Evolutionary conservation across 768 basidiomycete species (phyloP), one percentile per base, ranked within the genome.

Genomic region (Tricholoma sp.): DNA sequence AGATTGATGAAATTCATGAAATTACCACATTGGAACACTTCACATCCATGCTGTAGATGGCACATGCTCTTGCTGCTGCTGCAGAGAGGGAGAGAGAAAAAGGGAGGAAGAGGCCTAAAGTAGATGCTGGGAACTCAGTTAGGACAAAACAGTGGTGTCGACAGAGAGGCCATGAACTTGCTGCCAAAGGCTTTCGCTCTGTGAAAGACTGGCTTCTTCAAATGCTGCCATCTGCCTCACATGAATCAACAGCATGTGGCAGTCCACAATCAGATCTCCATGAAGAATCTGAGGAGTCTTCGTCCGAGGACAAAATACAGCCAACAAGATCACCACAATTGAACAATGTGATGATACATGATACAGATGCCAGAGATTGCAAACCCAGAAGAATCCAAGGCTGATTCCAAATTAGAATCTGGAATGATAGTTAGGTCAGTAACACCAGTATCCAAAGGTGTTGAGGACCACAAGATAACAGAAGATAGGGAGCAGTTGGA

Each of bases 51-150:
- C 15, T 10, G 15, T 7, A 45, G 42, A 45, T 3, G 7, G 42
- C 42, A 17, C 42, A 45, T 45, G 42, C 9, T 24, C n/a, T 24
- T 8, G 42, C 42, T 17, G 17, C 6, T 9, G 7, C 42, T 17
- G 42, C n/a, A 17, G 42, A 50, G 49, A 32, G 49, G 31, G 49
- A 50, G 2, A 50, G 29, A n/a, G 17, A 50, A 32, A 29, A 20
- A 24, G 29, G 29, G 31, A 20, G 52, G 42, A 61, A 61, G 24
- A 42, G 51, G 36, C 41, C 28, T 29, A n/a, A 34, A 9, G 47
- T 48, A 18, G 58, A 61, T 48, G 56, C 57, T 42, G 58, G 57
- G 33, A 58, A 61, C 37, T 58, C 57, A 36, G 42, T 20, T 42
- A 52, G 55, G 8, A 61, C 51, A 41, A 53, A 51, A 12, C 31